These are phyloP conservation scores for Curvularia verruculosa DNA, from an alignment of 2,329 filamentous ascomycete genomes.

Conservation along the genomic window DNA sequence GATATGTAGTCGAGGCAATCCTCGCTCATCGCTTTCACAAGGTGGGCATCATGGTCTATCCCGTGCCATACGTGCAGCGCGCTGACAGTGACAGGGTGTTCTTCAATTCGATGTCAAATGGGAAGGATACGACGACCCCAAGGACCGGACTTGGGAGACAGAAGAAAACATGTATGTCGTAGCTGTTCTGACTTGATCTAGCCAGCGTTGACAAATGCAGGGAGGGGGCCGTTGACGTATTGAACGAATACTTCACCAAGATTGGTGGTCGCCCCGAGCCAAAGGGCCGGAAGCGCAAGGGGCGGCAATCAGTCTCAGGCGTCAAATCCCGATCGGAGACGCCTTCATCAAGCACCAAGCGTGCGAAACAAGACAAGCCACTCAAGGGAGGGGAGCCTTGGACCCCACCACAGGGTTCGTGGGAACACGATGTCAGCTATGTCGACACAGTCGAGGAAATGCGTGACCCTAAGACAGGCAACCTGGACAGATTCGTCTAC, in stretches of 20 bases:
- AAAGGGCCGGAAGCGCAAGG: conserved; percentile 62
- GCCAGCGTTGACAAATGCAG: conserved; percentile 21
- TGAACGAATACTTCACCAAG: conserved; percentile 67
- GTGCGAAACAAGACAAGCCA: conserved; percentile 51
- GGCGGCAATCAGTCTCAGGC: conserved; percentile 31
- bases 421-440: conserved; percentile 74
- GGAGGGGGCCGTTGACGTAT: conserved; percentile 56
- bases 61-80: background rate
- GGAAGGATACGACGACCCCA: conserved; percentile 74
- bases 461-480: conserved; percentile 43
- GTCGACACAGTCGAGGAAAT: conserved; percentile 77
- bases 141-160: conserved; percentile 79
- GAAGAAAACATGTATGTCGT: conserved; percentile 69
- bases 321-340: conserved; percentile 32
- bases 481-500: conserved; percentile 67
- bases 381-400: conserved; percentile 57
- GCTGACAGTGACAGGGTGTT: conserved; percentile 26
- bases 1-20: conserved; percentile 78
- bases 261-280: conserved; percentile 68
- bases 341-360: conserved; percentile 32
- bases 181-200: background rate
- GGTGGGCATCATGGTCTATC: conserved; percentile 36
- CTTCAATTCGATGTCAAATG: conserved; percentile 75
- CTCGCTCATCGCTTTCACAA: conserved; percentile 63
- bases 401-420: conserved; percentile 73